A percentile compares a stretch with the other conserved stretches of the same genome.
These are phyloP conservation scores for Penicillium odoratum DNA, from an alignment of 495 filamentous ascomycete species.

Conservation along the genomic window DNA sequence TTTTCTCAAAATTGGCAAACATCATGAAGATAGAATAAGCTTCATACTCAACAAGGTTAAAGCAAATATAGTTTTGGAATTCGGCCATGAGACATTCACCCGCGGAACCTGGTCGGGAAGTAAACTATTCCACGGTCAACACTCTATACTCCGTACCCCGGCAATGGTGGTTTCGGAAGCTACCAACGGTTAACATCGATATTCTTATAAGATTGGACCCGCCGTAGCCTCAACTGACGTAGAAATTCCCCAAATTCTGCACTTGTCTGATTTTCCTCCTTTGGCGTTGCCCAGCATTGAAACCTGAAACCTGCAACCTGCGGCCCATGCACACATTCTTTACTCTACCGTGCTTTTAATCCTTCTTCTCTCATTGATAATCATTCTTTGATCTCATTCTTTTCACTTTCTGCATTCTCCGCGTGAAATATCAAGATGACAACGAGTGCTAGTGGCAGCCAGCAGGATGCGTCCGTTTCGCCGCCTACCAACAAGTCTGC, in stretches of 20 bases:
- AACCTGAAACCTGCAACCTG: background rate
- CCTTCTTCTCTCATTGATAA: background rate
- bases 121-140: conserved; percentile 15
- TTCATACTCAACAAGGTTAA: background rate
- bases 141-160: conserved; percentile 24
- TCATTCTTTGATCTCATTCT: background rate
- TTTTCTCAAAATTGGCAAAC: background rate
- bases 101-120: conserved; percentile 13
- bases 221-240: background rate
- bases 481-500: conserved; percentile 48
- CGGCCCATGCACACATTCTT: background rate
- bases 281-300: background rate
- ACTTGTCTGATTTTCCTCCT: background rate
- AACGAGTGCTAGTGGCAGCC: conserved; percentile 25
- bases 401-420: background rate
- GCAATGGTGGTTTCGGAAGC: conserved; percentile 18
- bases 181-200: conserved; percentile 3
- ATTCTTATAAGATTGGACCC: background rate
- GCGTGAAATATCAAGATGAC: conserved; percentile 29
- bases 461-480: conserved; percentile 28
- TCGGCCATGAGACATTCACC: too few relatives aligned
- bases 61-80: background rate
- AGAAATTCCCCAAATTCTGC: background rate
- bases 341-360: background rate
- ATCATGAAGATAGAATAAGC: background rate